Evolutionary conservation across 352 stramenopile species (phyloP).

Genomic region (Pythium oligandrum): DNA sequence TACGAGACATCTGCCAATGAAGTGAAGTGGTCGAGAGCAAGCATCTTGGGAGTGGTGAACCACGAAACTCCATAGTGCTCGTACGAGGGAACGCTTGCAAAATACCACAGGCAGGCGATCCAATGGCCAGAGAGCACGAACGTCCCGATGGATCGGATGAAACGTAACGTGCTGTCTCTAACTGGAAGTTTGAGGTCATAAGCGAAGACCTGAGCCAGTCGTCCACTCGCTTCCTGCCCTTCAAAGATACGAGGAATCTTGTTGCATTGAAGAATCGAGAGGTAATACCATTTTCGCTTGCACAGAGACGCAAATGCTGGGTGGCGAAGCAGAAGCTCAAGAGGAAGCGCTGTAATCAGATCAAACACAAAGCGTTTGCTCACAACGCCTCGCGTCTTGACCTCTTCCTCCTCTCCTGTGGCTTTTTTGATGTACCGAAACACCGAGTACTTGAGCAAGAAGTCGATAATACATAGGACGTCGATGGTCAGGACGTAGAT

Average conservation of each 20-base stretch:
- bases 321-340: conserved; percentile 50
- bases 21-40: conserved; percentile 38
- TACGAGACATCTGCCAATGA: conserved; percentile 34
- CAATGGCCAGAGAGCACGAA: conserved; percentile 62
- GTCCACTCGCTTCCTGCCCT: conserved; percentile 42
- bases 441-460: conserved; percentile 47
- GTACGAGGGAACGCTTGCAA: conserved; percentile 37
- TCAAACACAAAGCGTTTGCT: conserved; percentile 17
- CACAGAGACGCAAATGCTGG: conserved; percentile 23
- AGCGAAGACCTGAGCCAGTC: conserved; percentile 43
- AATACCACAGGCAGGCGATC: conserved; percentile 69
- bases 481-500: conserved; percentile 38
- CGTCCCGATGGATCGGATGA: conserved; percentile 37
- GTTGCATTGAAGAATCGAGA: conserved; percentile 54
- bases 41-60: conserved; percentile 50
- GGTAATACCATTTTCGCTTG: conserved; percentile 41
- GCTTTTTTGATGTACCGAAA: conserved; percentile 31
- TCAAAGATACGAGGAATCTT: conserved; percentile 50
- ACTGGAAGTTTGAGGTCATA: conserved; percentile 50
- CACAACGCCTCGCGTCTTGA: background rate
- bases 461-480: conserved; percentile 44
- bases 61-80: conserved; percentile 47
- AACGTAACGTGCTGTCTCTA: conserved; percentile 41
- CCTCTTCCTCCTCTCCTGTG: background rate
- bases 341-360: conserved; percentile 28